Evolutionary conservation across 75 land plant genomes (phyloP), one percentile per base, ranked within the genome.

Genomic region (Selaginella moellendorffii): DNA sequence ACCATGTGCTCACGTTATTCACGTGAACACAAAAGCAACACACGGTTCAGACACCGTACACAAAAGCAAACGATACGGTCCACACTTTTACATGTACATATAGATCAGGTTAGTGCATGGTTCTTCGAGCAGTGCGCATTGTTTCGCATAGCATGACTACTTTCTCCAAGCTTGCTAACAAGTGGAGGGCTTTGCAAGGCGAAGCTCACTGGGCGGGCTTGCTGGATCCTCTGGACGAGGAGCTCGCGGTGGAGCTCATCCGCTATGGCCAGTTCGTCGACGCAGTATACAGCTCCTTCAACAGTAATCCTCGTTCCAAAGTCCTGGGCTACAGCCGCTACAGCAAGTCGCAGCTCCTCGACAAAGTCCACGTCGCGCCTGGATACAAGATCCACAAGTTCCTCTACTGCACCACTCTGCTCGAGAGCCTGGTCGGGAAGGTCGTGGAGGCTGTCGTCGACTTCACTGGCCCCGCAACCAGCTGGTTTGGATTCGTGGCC

Each of bases 271-370:
- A 81, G 53, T 80, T 84, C 28, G 79, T 69, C 18, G 29, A 66
- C 14, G 77, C 80, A 17, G 75, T 80, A 31, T 84, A 87, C 70
- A 79, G 82, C 36, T 82, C 92, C 0, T 82, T 84, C 76, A 85
- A 88, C 23, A 68, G 70, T 65, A 81, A 85, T 51, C 66, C 81
- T n/a, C 31, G 20, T 66, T 88, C 86, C 27, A 75, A 70, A 54
- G 71, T 77, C n/a, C 74, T 71, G 74, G 76, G 84, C 22, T 76
- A 74, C 54, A 68, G 78, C 84, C 52, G 69, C 2, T 89, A 76
- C 73, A 68, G 75, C 42, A 83, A 71, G 68, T 22, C 28, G 14
- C 27, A 65, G 26, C 72, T 89, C 76, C 76, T 89, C 76, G n/a
- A 73, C 17, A 75, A 75, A 63, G 51, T 88, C 2, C 73, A 46